phyloP scores from a whole-genome alignment of 768 basidiomycete species.

The Tylopilus sp. region DNA sequence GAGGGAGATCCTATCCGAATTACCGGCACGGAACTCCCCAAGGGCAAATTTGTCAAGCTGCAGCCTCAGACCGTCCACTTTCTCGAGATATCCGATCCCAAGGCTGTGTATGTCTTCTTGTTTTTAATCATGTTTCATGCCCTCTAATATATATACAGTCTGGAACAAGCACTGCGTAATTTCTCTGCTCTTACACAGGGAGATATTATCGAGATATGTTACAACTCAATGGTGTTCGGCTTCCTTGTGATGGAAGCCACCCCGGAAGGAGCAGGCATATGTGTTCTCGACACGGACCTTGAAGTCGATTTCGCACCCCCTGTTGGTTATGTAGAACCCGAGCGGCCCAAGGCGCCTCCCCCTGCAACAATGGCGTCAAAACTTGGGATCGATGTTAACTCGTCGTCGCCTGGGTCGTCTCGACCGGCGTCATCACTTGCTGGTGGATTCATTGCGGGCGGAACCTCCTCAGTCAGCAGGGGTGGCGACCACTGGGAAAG shows the following conservation, averaged over 20 bases:
- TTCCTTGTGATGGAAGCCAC: constrained; percentile 92
- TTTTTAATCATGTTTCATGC: neutral
- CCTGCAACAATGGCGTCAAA: constrained; percentile 94
- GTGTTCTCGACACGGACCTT: constrained; percentile 90
- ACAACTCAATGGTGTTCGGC: constrained; percentile 94
- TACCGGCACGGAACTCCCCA: constrained; percentile 81
- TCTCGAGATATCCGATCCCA: constrained; percentile 94
- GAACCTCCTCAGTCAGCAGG: constrained; percentile 60
- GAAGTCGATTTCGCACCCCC: constrained; percentile 97
- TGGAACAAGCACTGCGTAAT: constrained; percentile 92
- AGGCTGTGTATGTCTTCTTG: constrained; percentile 77
- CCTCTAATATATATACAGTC: constrained; percentile 41
- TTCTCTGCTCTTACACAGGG: constrained; percentile 91
- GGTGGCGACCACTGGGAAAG: constrained; percentile 88
- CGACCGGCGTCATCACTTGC: constrained; percentile 73
- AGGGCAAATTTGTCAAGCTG: constrained; percentile 94
- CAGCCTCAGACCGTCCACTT: constrained; percentile 96
- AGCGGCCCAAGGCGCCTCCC: constrained; percentile 75
- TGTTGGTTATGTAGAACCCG: constrained; percentile 91
- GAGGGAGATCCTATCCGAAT: constrained; percentile 96
- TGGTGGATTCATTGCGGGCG: constrained; percentile 56
- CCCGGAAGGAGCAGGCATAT: constrained; percentile 86
- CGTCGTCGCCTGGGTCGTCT: constrained; percentile 82
- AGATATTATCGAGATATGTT: constrained; percentile 97
- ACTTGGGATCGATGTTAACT: constrained; percentile 89